Percentiles rank a stretch among this genome's conserved stretches.
Conservation (phyloP, 2,329 filamentous ascomycete genomes). For the Claviceps fusiformis region DNA sequence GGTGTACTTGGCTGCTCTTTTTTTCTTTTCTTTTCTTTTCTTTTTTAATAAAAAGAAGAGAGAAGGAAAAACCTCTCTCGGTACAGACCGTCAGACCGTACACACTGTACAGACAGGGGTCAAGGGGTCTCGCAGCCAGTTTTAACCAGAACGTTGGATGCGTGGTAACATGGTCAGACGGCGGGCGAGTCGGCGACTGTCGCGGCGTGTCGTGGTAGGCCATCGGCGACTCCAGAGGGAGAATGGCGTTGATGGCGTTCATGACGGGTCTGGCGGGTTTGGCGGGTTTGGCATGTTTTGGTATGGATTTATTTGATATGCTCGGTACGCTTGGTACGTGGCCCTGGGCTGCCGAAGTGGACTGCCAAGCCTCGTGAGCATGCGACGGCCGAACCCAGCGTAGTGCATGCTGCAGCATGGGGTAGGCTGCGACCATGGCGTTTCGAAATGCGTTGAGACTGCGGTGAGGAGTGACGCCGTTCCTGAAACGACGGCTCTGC, state of each 20-base stretch:
- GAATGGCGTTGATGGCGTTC: not conserved
- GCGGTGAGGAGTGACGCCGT: constrained; percentile 16
- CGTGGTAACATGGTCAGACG: not conserved
- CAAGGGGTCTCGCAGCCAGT: constrained; percentile 2
- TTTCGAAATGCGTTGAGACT: constrained; percentile 16
- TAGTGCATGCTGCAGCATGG: constrained; percentile 5
- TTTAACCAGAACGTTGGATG: not conserved
- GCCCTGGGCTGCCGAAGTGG: too few species aligned
- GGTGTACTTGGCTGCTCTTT: too few species aligned
- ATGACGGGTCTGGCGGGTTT: not conserved
- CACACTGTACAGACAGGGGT: not conserved
- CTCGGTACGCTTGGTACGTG: too few species aligned
- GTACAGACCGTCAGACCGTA: too few species aligned
- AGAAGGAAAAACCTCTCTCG: not conserved
- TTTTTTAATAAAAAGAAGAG: too few species aligned
- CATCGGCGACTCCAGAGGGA: constrained; percentile 7
- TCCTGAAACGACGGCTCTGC: constrained; percentile 14
- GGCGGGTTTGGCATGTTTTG: not conserved
- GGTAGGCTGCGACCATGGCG: constrained; percentile 7
- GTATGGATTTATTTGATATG: too few species aligned
- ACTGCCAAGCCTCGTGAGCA: not conserved
- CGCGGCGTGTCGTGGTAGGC: not conserved
- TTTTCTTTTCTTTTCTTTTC: too few species aligned
- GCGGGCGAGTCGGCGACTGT: not conserved
- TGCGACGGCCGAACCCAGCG: not conserved